phyloP scores from a whole-genome alignment of 441 rosid species.

The Adansonia rubrostipa region DNA sequence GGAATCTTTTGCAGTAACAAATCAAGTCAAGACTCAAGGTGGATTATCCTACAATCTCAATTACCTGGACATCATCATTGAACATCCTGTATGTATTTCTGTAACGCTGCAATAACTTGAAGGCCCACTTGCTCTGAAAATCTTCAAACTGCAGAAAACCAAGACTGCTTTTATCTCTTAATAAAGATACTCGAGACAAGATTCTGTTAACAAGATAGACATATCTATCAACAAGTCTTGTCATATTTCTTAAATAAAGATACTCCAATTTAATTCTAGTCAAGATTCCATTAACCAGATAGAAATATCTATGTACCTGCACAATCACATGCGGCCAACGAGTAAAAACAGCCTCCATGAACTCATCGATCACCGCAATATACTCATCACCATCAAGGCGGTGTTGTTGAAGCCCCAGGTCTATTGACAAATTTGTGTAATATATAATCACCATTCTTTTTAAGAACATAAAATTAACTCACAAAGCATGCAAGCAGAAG shows the following conservation, averaged over 20 bases:
- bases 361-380: conserved; percentile 82
- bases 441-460: conserved; percentile 13
- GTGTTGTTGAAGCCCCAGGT: conserved; percentile 91
- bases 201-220: conserved; percentile 10
- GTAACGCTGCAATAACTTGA: conserved; percentile 92
- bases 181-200: conserved; percentile 15
- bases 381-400: conserved; percentile 90
- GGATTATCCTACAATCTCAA: conserved; percentile 29
- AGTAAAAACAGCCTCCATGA: conserved; percentile 99
- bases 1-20: conserved; percentile 1
- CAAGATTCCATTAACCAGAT: conserved; percentile 16
- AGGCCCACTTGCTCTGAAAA: conserved; percentile 99
- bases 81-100: conserved; percentile 88
- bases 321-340: conserved; percentile 99
- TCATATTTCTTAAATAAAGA: conserved; percentile 25
- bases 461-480: background rate
- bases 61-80: conserved; percentile 99
- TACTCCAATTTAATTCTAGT: background rate
- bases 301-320: conserved; percentile 59
- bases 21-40: background rate
- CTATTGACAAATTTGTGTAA: conserved; percentile 45
- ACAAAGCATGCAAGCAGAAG: conserved; percentile 7
- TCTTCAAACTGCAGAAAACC: conserved; percentile 83
- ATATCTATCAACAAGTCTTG: background rate
- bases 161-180: conserved; percentile 22